These are phyloP conservation scores for Leptographium galeiforme DNA, from an alignment of 2,329 filamentous ascomycete genomes.

Conservation along the genomic window DNA sequence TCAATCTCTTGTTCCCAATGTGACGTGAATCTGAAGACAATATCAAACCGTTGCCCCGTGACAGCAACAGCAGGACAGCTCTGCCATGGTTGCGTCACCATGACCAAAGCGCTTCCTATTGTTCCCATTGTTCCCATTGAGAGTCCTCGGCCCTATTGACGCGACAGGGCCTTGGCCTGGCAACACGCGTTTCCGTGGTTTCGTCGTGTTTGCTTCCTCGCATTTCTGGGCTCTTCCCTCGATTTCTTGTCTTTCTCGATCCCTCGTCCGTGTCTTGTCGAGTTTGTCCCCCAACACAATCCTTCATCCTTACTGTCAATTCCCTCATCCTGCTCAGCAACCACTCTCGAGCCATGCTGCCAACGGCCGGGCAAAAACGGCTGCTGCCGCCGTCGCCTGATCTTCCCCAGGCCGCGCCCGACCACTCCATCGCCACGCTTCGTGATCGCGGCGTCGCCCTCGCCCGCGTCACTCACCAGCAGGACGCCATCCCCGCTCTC, in stretches of 20 bases:
- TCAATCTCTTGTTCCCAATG: neutral
- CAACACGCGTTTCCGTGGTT: neutral
- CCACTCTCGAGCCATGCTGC: too few species aligned
- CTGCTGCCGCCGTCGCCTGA: too few species aligned
- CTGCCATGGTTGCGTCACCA: neutral
- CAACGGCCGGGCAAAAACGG: too few species aligned
- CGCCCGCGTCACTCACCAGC: neutral
- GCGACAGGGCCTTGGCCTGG: neutral
- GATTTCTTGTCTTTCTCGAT: too few species aligned
- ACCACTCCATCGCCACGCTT: neutral
- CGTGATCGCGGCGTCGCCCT: conserved; percentile 1
- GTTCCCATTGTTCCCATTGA: conserved; percentile 2
- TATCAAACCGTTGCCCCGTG: neutral
- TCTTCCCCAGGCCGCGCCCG: too few species aligned
- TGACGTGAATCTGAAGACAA: neutral
- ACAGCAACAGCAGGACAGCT: neutral
- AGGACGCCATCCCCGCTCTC: neutral
- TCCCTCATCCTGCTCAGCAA: too few species aligned
- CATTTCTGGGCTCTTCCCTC: too few species aligned
- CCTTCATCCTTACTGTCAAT: too few species aligned
- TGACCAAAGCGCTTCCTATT: neutral
- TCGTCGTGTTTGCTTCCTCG: too few species aligned
- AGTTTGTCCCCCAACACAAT: too few species aligned
- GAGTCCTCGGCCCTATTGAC: conserved; percentile 2
- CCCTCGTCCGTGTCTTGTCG: conserved; percentile 6